A percentile compares a stretch with the other conserved stretches of the same genome.
Evolutionary conservation across 148 eudicot species (phyloP).

Genomic region (Amaranthus hypochondriacus): DNA sequence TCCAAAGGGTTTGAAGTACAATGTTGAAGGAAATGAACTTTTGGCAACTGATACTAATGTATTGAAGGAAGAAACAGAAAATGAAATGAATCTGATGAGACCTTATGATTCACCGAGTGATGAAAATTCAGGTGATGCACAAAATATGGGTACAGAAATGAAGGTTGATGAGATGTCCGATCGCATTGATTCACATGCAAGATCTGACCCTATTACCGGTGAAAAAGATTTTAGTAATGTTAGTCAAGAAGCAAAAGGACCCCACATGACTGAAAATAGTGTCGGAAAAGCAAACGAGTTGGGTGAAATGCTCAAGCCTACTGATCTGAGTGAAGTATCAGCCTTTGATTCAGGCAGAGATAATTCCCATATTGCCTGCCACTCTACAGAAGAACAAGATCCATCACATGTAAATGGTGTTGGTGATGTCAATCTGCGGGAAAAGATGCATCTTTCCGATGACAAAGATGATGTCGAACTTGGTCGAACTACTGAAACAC

Average conservation of each 20-base stretch:
- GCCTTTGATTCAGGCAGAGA: constrained; percentile 5
- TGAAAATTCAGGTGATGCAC: constrained; percentile 12
- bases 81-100: constrained; percentile 7
- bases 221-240: constrained; percentile 20
- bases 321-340: constrained; percentile 16
- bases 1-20: constrained; percentile 4
- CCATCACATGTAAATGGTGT: constrained; percentile 11
- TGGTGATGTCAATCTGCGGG: constrained; percentile 18
- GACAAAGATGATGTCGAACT: constrained; percentile 22
- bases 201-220: constrained; percentile 10
- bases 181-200: constrained; percentile 20
- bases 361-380: constrained; percentile 9
- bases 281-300: constrained; percentile 24
- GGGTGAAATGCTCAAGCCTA: constrained; percentile 6
- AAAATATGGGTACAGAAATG: not conserved
- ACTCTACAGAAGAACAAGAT: constrained; percentile 17
- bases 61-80: constrained; percentile 13
- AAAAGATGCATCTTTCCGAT: not conserved
- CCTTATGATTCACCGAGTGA: not conserved
- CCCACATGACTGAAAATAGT: constrained; percentile 15
- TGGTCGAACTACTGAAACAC: constrained; percentile 2
- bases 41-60: constrained; percentile 8
- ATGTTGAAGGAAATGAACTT: constrained; percentile 14
- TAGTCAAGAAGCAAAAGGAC: constrained; percentile 9
- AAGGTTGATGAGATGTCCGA: constrained; percentile 9